A percentile compares a stretch with the other conserved stretches of the same genome.
These are phyloP conservation scores for Jamesozyma rosinii DNA, from an alignment of 805 yeast species.

Conservation along the genomic window DNA sequence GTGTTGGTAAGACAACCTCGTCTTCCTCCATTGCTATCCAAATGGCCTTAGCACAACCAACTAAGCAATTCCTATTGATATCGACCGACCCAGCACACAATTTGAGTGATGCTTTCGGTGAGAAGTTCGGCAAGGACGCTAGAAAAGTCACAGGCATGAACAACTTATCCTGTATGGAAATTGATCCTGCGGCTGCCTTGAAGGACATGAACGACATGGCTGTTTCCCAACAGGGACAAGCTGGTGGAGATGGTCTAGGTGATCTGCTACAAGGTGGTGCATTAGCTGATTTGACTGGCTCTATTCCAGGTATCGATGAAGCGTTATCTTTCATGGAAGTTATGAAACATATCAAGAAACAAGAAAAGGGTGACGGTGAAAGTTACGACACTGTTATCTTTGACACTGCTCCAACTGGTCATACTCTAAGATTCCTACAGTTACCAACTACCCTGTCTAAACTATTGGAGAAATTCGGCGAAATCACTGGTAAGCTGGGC, in stretches of 20 bases:
- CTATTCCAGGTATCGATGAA: slow-evolving; percentile 98
- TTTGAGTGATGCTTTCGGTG: slow-evolving; percentile 95
- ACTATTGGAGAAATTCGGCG: slow-evolving; percentile 77
- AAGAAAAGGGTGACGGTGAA: slow-evolving; percentile 35
- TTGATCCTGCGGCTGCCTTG: slow-evolving; percentile 90
- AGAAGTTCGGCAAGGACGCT: slow-evolving; percentile 95
- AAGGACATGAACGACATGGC: slow-evolving; percentile 66
- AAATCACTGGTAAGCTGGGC: slow-evolving; percentile 77
- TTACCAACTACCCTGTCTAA: slow-evolving; percentile 88
- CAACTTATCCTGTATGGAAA: slow-evolving; percentile 94
- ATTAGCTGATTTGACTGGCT: slow-evolving; percentile 74
- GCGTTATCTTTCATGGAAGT: slow-evolving; percentile 97
- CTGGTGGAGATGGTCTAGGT: slow-evolving; percentile 31
- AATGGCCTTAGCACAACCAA: slow-evolving; percentile 73
- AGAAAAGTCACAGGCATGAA: slow-evolving; percentile 81
- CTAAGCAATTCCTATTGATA: slow-evolving; percentile 73
- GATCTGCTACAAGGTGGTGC: slow-evolving; percentile 32
- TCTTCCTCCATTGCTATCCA: slow-evolving; percentile 93
- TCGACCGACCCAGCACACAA: slow-evolving; percentile 99
- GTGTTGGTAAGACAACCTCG: slow-evolving; percentile 97
- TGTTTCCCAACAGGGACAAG: slow-evolving; percentile 33
- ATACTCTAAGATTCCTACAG: slow-evolving; percentile 88
- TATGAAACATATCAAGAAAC: slow-evolving; percentile 86
- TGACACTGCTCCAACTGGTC: slow-evolving; percentile 99
- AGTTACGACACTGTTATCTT: slow-evolving; percentile 83